Percentiles rank a stretch among this genome's conserved stretches.
Conservation (phyloP, 2,329 filamentous ascomycete species). For the Coleophoma eucalyptorum region DNA sequence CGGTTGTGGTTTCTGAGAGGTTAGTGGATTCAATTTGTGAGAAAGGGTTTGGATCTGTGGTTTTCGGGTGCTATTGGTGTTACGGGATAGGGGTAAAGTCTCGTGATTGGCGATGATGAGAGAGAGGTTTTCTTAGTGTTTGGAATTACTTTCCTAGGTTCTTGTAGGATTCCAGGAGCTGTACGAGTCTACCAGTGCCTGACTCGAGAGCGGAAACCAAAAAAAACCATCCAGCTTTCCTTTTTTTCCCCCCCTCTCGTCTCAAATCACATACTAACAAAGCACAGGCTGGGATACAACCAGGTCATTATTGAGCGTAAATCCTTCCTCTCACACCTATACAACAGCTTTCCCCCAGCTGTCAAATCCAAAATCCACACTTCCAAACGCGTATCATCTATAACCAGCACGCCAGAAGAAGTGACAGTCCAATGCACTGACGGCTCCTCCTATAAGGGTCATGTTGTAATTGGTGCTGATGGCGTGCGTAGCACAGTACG, state of each 20-base stretch:
- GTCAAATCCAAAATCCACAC: slow-evolving; percentile 2
- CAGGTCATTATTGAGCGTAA: not conserved
- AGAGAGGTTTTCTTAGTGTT: not conserved
- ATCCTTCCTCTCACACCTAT: not conserved
- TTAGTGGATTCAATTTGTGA: not conserved
- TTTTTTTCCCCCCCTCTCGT: too few relatives aligned
- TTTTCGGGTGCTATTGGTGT: not conserved
- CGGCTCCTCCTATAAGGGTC: slow-evolving; percentile 1
- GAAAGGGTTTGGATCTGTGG: not conserved
- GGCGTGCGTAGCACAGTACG: slow-evolving; percentile 11
- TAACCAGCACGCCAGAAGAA: slow-evolving; percentile 1
- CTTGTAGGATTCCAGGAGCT: too few relatives aligned
- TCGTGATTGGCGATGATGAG: not conserved
- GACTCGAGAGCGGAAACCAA: too few relatives aligned
- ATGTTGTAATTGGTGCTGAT: slow-evolving; percentile 10
- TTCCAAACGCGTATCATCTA: slow-evolving; percentile 5
- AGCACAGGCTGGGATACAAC: not conserved
- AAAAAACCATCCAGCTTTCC: not conserved
- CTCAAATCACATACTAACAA: too few relatives aligned
- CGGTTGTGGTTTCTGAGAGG: not conserved
- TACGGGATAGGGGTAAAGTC: not conserved
- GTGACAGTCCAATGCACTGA: slow-evolving; percentile 8
- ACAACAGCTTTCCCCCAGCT: not conserved
- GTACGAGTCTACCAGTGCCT: too few relatives aligned
- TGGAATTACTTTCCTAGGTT: not conserved